These are phyloP conservation scores for Asterochloris sp. DNA, from an alignment of 139 green algal species.

Conservation along the genomic window DNA sequence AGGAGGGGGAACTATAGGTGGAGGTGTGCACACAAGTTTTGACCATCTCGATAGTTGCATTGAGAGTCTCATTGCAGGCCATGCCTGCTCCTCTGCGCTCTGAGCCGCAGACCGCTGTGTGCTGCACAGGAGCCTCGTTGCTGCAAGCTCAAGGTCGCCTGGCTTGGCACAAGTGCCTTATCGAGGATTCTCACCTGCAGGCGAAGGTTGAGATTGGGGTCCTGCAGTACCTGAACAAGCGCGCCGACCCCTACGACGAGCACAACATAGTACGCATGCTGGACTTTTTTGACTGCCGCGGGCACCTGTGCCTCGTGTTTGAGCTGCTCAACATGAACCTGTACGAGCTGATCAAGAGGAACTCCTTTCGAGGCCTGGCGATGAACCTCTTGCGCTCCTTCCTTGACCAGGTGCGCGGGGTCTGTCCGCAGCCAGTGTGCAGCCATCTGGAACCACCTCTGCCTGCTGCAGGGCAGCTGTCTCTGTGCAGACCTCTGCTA, in stretches of 20 bases:
- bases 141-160: background rate
- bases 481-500: too few species aligned
- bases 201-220: conserved; percentile 86
- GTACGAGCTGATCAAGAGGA: conserved; percentile 96
- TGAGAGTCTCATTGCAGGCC: too few species aligned
- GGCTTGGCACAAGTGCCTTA: background rate
- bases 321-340: conserved; percentile 96
- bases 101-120: too few species aligned
- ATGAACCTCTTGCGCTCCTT: conserved; percentile 88
- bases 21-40: too few species aligned
- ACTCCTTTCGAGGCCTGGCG: conserved; percentile 87
- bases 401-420: conserved; percentile 48
- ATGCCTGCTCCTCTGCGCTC: too few species aligned
- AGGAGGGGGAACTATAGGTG: too few species aligned
- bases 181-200: conserved; percentile 44
- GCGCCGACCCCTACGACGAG: conserved; percentile 71
- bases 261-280: conserved; percentile 93
- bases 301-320: conserved; percentile 97
- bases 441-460: background rate
- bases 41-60: too few species aligned
- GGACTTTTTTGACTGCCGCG: conserved; percentile 87
- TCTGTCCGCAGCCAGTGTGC: too few species aligned
- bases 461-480: background rate
- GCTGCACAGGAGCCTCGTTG: background rate
- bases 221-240: conserved; percentile 87